Evolutionary conservation across 2,329 filamentous ascomycete species (phyloP), one percentile per base, ranked within the genome.

Genomic region (Dothidotthia symphoricarpi): DNA sequence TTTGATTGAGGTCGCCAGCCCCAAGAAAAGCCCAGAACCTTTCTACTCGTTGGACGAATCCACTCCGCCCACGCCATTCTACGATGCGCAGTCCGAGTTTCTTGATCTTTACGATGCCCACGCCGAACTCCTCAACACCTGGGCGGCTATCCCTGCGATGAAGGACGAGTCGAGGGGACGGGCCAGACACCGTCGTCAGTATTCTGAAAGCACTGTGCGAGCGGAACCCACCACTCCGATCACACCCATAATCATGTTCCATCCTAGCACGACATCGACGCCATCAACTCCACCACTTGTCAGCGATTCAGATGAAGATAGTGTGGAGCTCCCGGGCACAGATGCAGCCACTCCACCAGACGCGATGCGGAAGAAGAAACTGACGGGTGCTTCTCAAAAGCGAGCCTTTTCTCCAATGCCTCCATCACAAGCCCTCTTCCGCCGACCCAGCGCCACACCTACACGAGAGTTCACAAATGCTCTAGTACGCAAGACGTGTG

Each of bases 401-500:
- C 76, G 80, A 25, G 76, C 77, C 7, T 70, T 85, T 6, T 84
- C 84, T 0, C 83, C 85, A 0, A 73, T 89, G 45, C 84, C 85
- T 3, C 76, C 82, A 1, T 73, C 82, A 0, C 81, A 82, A 6
- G 85, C 89, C 8, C 81, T 84, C 55, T 74, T 76, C 4, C 19
- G 19, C 19, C 19, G 5, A 9, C 5, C 19, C 5, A 5, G 19
- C 5, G 9, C 5, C 19, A 22, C 19, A 22, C 76, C 80, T 4
- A 63, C 55, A 26, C 58, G 68, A 31, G 57, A 64, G 17, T 61
- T 66, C 28, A 65, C 62, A 3, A 71, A 79, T 34, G 77, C 81
- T 3, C 77, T 95, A 19, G 76, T 95, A 16, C 79, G 83, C 39
- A 90, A 87, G 67, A 89, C 88, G 0, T 82, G 80, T 47, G 82